These are phyloP conservation scores for Termitomyces titanicus DNA, from an alignment of 768 basidiomycete species.

Conservation along the genomic window DNA sequence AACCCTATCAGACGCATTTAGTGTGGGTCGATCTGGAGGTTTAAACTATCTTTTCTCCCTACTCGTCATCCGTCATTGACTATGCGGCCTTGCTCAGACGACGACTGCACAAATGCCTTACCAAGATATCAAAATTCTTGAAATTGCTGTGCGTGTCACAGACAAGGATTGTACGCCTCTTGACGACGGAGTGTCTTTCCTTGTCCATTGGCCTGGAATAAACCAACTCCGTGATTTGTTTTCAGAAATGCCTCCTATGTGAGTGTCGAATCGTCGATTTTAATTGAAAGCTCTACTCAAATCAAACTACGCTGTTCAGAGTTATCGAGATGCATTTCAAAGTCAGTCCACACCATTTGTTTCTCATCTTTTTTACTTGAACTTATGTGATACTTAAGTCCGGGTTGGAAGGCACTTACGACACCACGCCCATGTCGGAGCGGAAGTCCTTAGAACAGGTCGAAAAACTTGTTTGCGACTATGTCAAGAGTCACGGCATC, in stretches of 20 bases:
- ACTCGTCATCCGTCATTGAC: not conserved
- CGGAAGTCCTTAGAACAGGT: not conserved
- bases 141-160: slow-evolving; percentile 7
- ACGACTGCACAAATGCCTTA: not conserved
- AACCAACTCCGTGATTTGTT: not conserved
- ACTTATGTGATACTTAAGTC: not conserved
- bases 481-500: not conserved
- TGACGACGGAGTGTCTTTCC: slow-evolving; percentile 3
- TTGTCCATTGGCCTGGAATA: slow-evolving; percentile 4
- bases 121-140: slow-evolving; percentile 1
- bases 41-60: not conserved
- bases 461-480: slow-evolving; percentile 1
- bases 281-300: not conserved
- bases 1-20: not conserved
- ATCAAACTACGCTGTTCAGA: not conserved
- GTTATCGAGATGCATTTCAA: not conserved
- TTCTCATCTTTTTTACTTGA: not conserved
- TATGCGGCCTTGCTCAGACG: not conserved
- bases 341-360: not conserved
- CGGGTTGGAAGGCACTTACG: not conserved
- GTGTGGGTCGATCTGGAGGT: slow-evolving; percentile 4
- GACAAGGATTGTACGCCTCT: slow-evolving; percentile 4
- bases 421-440: not conserved
- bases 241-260: not conserved
- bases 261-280: not conserved